A percentile compares a stretch with the other conserved stretches of the same genome.
Conservation (phyloP, 192 early-diverging fungal genomes). For the Podila minutissima region DNA sequence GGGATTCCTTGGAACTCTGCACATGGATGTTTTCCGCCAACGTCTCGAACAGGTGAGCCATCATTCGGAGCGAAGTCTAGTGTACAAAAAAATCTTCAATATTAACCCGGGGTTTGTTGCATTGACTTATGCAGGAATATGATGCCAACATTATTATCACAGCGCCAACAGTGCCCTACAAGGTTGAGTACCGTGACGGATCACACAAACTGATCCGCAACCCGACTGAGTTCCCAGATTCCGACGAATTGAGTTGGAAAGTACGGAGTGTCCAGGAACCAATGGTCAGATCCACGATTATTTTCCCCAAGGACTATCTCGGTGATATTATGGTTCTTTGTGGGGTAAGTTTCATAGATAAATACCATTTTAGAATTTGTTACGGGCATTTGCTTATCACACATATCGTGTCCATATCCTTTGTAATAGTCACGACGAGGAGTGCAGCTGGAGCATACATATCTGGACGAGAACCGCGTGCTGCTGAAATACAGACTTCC, state of each 20-base stretch:
- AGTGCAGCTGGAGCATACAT: slow-evolving; percentile 88
- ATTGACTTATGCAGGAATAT: slow-evolving; percentile 75
- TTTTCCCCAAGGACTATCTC: slow-evolving; percentile 87
- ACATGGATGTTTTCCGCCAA: slow-evolving; percentile 99
- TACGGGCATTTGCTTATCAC: not conserved
- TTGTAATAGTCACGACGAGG: slow-evolving; percentile 72
- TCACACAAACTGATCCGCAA: slow-evolving; percentile 70
- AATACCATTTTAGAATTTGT: too few species aligned
- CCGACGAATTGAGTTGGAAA: slow-evolving; percentile 68
- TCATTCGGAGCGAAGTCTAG: too few species aligned
- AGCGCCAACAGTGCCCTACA: slow-evolving; percentile 92
- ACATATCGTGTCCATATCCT: too few species aligned
- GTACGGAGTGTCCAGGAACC: slow-evolving; percentile 85
- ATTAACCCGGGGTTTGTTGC: not conserved
- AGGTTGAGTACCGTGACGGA: slow-evolving; percentile 64
- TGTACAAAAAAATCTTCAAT: not conserved
- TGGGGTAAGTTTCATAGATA: slow-evolving; percentile 54
- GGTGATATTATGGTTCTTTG: slow-evolving; percentile 82
- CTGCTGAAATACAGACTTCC: slow-evolving; percentile 90
- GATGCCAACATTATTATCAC: slow-evolving; percentile 92
- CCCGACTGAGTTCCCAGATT: slow-evolving; percentile 92
- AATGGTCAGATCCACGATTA: slow-evolving; percentile 90
- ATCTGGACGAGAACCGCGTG: slow-evolving; percentile 85
- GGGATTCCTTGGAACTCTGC: slow-evolving; percentile 95
- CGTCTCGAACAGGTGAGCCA: slow-evolving; percentile 78